Evolutionary conservation across 805 yeast genomes (phyloP), one percentile per base, ranked within the genome.

Genomic region (Myxozyma sirexii): DNA sequence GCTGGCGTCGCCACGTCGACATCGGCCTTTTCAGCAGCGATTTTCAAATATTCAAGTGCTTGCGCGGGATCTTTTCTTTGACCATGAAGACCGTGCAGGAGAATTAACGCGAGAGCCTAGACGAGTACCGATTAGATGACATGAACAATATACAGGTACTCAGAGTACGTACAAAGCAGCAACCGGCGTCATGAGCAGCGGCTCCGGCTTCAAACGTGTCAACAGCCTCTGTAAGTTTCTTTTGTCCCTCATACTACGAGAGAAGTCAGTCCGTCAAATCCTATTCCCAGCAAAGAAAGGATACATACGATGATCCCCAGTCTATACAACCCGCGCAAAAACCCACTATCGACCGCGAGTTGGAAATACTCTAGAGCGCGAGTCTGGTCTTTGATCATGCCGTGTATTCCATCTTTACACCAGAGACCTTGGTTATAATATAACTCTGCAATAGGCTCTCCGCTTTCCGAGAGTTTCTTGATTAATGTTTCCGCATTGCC

Each of bases 1-100:
- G 76, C 72, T 1, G 79, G 73, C 43, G 71, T 73, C 4, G 79
- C 74, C 47, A 74, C 74, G 53, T 77, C 80, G 1, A 71, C 69
- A 54, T 76, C 79, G 19, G 73, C 68, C 7, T 48, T 62, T 31
- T 54, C 57, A 21, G 73, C 72, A 6, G 68, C 74, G 54, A 38
- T 57, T 55, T 66, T 69, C 56, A 67, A 71, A 26, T 57, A 71
- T 44, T 42, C 58, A 42, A 52, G 59, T 1, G 74, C 78, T 26
- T 48, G 41, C 6, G 49, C 54, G 4, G 41, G 37, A 58, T 76
- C 71, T 21, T 54, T 52, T 7, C 60, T 60, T 46, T 71, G 65
- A 10, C 70, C 69, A 19, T 74, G 63, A 24, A 71, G 71, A 44
- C 76, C 77, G 44, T 67, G 63, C 12, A 73, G 56, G 31, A 42